Evolutionary conservation across 1,284 basidiomycete species (phyloP), one percentile per base, ranked within the genome.

Genomic region (Fistulinella cinereoalba): DNA sequence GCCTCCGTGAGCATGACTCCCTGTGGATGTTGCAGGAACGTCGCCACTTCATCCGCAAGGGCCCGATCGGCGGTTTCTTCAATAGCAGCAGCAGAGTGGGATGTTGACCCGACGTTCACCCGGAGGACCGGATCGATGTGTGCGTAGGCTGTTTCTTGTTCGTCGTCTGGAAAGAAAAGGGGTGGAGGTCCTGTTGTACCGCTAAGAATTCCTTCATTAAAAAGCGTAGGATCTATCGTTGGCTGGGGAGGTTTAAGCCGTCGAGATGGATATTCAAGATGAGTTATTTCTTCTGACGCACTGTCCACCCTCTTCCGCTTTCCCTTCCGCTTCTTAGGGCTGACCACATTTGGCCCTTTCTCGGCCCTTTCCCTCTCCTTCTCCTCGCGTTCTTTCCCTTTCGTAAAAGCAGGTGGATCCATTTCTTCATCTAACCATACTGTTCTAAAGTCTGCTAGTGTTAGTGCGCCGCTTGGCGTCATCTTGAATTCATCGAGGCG

Each of bases 401-500:
- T 85, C 3, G 79, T 86, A 63, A 86, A 93, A 28, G 92, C 88
- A 0, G 94, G 94, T 1, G 94, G 94, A 56, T 94, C 90, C 73
- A 85, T 84, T 67, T 91, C 88, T 48, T 95, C 91, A 57, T 95
- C 90, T 50, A 96, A 68, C 92, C 92, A 95, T 6, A 94, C 87
- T 42, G 80, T 89, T 43, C 95, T 76, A 64, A 98, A 99, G 67
- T 99, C 93, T 19, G 87, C 84, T 34, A 99, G 75, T 1, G 92
- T 95, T 60, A 98, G 72, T 38, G 79, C 77, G 6, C 91, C 93
- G 58, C 87, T 92, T 0, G 88, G 84, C 2, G 95, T 98, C 56
- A 80, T 81, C 60, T 87, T 90, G 73, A 99, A 99, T 71, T 99
- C 97, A 21, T 95, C 88, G n/a, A 99, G 73, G 15, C 97, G 81